These are phyloP conservation scores for Delphinella strobiligena DNA, from an alignment of 2,329 filamentous ascomycete species.

Conservation along the genomic window DNA sequence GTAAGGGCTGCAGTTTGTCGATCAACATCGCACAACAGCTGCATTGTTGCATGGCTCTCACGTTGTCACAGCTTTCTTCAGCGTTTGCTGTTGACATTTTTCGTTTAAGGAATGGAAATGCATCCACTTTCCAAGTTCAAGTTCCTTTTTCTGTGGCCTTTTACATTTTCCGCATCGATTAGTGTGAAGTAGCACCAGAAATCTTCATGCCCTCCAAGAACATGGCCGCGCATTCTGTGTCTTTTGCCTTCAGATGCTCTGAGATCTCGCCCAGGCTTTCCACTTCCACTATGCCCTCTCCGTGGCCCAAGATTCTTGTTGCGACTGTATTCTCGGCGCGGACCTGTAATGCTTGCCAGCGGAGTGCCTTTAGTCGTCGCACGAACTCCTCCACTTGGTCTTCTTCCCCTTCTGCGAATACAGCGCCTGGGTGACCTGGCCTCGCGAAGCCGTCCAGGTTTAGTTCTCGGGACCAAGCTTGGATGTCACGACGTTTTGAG, in stretches of 20 bases:
- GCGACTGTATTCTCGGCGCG: conserved; percentile 7
- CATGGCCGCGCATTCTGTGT: conserved; percentile 4
- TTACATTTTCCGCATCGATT: too few relatives aligned
- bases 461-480: conserved; percentile 10
- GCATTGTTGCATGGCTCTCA: too few relatives aligned
- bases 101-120: too few relatives aligned
- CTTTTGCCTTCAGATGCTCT: conserved; percentile 6
- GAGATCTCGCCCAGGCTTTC: conserved; percentile 10
- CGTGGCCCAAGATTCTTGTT: conserved; percentile 1
- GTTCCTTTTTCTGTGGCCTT: too few relatives aligned
- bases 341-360: conserved; percentile 12
- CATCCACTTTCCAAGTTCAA: too few relatives aligned
- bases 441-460: conserved; percentile 8
- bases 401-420: conserved; percentile 9
- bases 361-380: conserved; percentile 9
- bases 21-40: too few relatives aligned
- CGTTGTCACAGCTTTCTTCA: too few relatives aligned
- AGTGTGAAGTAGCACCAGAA: neutral
- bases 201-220: conserved; percentile 12
- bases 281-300: conserved; percentile 9
- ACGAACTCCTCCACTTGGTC: conserved; percentile 10
- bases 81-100: too few relatives aligned
- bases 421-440: conserved; percentile 10
- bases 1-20: too few relatives aligned
- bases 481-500: conserved; percentile 10